Evolutionary conservation across 148 eudicot species (phyloP).

Genomic region (Chenopodium formosanum): DNA sequence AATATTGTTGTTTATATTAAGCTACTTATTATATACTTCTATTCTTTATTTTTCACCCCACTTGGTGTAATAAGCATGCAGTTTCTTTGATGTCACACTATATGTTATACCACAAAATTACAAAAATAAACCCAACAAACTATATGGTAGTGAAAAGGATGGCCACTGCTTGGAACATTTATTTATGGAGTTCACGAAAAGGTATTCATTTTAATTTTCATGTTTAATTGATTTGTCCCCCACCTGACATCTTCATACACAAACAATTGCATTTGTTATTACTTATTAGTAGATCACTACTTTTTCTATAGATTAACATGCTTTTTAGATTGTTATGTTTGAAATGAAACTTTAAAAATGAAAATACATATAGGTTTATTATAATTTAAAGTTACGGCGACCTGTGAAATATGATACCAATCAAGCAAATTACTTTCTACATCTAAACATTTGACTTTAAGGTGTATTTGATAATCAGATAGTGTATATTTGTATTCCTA

Average conservation of each 20-base stretch:
- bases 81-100: conserved; percentile 35
- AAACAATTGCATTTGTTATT: neutral
- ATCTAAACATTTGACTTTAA: too few species aligned
- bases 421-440: too few species aligned
- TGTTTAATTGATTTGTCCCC: conserved; percentile 16
- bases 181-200: conserved; percentile 11
- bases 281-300: too few species aligned
- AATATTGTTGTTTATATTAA: conserved; percentile 5
- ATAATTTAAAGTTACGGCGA: too few species aligned
- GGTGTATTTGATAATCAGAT: too few species aligned
- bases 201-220: neutral
- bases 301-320: too few species aligned
- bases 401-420: too few species aligned
- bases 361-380: too few species aligned
- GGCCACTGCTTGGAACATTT: neutral
- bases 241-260: conserved; percentile 10
- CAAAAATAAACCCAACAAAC: conserved; percentile 3
- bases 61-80: conserved; percentile 33
- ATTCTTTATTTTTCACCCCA: conserved; percentile 14
- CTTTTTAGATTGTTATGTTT: too few species aligned
- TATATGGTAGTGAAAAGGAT: neutral
- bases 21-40: neutral
- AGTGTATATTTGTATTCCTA: too few species aligned
- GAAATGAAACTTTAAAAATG: too few species aligned
- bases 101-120: conserved; percentile 8